Evolutionary conservation across 1,139 yeast species (phyloP).

Genomic region (Debaryomyces fabryi): DNA sequence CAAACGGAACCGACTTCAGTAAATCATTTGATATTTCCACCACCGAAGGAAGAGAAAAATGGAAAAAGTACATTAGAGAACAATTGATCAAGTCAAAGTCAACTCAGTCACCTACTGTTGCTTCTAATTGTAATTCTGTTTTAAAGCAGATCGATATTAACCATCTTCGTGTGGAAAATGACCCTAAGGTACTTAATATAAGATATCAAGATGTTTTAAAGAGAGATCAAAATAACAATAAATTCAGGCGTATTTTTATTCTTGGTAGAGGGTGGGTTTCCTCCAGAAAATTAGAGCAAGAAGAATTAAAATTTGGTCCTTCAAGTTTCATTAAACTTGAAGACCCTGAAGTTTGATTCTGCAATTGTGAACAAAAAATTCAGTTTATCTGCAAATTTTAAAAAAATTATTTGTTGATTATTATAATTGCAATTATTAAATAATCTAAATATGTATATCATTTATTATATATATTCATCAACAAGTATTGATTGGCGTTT

Average conservation of each 20-base stretch:
- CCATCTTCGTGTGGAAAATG: neutral
- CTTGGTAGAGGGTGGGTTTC: constrained; percentile 59
- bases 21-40: constrained; percentile 29
- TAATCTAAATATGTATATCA: neutral
- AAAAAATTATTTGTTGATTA: neutral
- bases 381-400: neutral
- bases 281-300: constrained; percentile 32
- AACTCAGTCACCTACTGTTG: neutral
- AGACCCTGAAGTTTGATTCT: neutral
- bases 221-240: constrained; percentile 34
- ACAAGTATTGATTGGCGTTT: neutral
- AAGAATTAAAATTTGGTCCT: constrained; percentile 21
- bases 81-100: constrained; percentile 3
- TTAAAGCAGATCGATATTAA: constrained; percentile 3
- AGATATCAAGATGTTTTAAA: constrained; percentile 21
- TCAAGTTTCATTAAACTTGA: constrained; percentile 10
- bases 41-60: constrained; percentile 26
- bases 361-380: neutral
- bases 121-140: neutral
- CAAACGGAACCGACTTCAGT: neutral
- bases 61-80: constrained; percentile 24
- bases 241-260: constrained; percentile 48
- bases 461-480: neutral
- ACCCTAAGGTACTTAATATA: constrained; percentile 11
- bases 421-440: neutral